Conservation (phyloP, 1,284 basidiomycete genomes). For the Fereydounia khargensis region DNA sequence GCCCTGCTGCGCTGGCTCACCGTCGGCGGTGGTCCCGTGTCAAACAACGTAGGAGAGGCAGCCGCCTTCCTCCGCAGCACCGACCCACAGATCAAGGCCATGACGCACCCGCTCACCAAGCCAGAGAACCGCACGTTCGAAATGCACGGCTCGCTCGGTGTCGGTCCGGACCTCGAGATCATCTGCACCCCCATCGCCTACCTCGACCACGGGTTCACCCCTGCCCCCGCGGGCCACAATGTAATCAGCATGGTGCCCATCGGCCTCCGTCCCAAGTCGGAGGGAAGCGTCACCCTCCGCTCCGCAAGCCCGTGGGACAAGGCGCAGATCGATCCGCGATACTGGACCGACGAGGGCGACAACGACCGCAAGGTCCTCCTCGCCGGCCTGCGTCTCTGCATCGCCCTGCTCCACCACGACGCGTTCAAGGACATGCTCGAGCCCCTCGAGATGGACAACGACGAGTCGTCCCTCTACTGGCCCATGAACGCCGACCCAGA, state of each 20-base stretch:
- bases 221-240: conserved; percentile 20
- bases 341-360: conserved; percentile 32
- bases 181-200: conserved; percentile 32
- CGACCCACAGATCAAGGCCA: conserved; percentile 51
- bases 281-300: conserved; percentile 21
- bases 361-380: conserved; percentile 39
- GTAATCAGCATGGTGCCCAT: conserved; percentile 31
- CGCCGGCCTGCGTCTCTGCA: conserved; percentile 26
- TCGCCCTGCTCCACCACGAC: conserved; percentile 16
- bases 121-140: conserved; percentile 32
- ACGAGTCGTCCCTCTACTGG: conserved; percentile 26
- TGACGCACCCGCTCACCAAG: conserved; percentile 19
- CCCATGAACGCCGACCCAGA: conserved; percentile 36
- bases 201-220: conserved; percentile 21
- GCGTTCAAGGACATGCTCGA: conserved; percentile 29
- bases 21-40: conserved; percentile 31
- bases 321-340: conserved; percentile 30
- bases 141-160: conserved; percentile 41
- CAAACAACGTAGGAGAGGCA: conserved; percentile 41
- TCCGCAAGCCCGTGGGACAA: conserved; percentile 32
- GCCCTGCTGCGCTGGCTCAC: conserved; percentile 26
- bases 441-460: conserved; percentile 19
- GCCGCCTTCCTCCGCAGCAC: conserved; percentile 55
- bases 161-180: conserved; percentile 55
- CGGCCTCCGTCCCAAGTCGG: conserved; percentile 36